Conservation (phyloP, 768 basidiomycete species). For the Strobilomyces confusus region DNA sequence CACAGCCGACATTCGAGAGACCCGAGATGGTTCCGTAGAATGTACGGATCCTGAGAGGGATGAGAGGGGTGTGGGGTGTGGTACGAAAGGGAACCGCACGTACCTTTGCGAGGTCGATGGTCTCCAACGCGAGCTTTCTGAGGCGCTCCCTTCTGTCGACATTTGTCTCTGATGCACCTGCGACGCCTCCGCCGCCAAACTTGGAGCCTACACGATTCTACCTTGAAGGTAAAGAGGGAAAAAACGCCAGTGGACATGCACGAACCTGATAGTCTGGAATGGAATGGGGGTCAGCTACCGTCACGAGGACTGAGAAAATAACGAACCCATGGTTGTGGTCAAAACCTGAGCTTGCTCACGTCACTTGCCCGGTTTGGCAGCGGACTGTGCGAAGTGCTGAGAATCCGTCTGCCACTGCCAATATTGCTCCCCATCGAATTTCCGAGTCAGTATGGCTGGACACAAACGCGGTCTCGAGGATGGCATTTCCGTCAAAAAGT, state of each 20-base stretch:
- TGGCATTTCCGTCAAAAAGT: conserved; percentile 40
- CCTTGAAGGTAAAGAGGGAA: background rate
- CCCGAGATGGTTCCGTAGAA: conserved; percentile 96
- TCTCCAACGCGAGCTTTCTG: conserved; percentile 92
- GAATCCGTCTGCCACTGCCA: too few relatives aligned
- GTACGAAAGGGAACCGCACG: conserved; percentile 12
- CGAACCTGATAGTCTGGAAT: conserved; percentile 65
- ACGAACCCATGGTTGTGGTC: conserved; percentile 31
- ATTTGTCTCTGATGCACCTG: conserved; percentile 91
- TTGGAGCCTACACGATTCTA: conserved; percentile 95
- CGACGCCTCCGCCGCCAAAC: conserved; percentile 94
- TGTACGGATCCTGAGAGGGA: conserved; percentile 81
- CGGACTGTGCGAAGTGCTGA: too few relatives aligned
- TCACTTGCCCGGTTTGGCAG: conserved; percentile 15
- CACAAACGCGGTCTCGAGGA: conserved; percentile 66
- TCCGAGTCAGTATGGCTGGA: conserved; percentile 35
- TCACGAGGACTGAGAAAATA: background rate
- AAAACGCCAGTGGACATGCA: background rate
- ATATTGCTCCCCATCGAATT: background rate
- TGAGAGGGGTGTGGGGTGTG: conserved; percentile 5
- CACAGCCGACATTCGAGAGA: conserved; percentile 98
- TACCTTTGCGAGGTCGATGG: conserved; percentile 96
- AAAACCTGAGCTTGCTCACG: background rate
- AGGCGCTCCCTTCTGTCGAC: conserved; percentile 93
- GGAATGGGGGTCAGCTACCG: conserved; percentile 6